Conservation (phyloP, 129 eudicot genomes). For the Escallonia herrerae region DNA sequence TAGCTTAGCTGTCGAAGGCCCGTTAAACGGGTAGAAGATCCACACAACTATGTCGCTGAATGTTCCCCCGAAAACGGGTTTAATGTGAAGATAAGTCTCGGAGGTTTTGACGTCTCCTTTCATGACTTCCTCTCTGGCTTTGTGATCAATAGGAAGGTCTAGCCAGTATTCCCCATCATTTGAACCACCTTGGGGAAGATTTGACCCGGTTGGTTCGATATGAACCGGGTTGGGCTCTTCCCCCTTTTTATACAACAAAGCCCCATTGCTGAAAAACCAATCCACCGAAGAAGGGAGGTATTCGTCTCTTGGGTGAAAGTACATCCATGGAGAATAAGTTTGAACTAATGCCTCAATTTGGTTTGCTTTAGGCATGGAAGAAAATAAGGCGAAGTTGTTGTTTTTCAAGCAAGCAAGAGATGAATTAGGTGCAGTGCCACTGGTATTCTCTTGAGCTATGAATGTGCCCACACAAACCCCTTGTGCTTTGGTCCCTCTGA, state of each 20-base stretch:
- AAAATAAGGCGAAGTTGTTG: conserved; percentile 12
- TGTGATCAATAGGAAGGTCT: conserved; percentile 44
- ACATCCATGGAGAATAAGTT: conserved; percentile 54
- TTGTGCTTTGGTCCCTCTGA: conserved; percentile 42
- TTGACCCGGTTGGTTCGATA: conserved; percentile 43
- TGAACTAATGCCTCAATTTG: conserved; percentile 53
- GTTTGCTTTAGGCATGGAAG: conserved; percentile 56
- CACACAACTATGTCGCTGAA: conserved; percentile 67
- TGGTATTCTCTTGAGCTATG: conserved; percentile 24
- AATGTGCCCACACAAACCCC: conserved; percentile 55
- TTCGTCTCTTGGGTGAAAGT: conserved; percentile 61
- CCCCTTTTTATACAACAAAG: conserved; percentile 55
- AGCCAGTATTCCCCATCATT: conserved; percentile 71
- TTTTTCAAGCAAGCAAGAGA: conserved; percentile 40
- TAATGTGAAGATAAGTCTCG: conserved; percentile 42
- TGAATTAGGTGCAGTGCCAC: conserved; percentile 17
- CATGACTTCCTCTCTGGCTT: conserved; percentile 42
- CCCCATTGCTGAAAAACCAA: conserved; percentile 80
- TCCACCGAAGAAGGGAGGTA: conserved; percentile 60
- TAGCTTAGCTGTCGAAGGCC: conserved; percentile 62
- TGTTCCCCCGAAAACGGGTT: conserved; percentile 71
- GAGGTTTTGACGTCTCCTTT: conserved; percentile 44
- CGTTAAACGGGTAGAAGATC: conserved; percentile 88
- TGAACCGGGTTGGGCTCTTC: conserved; percentile 40
- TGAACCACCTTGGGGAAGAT: conserved; percentile 75